Conservation (phyloP, 2,329 filamentous ascomycete species). For the Ceratocystis ficicola region DNA sequence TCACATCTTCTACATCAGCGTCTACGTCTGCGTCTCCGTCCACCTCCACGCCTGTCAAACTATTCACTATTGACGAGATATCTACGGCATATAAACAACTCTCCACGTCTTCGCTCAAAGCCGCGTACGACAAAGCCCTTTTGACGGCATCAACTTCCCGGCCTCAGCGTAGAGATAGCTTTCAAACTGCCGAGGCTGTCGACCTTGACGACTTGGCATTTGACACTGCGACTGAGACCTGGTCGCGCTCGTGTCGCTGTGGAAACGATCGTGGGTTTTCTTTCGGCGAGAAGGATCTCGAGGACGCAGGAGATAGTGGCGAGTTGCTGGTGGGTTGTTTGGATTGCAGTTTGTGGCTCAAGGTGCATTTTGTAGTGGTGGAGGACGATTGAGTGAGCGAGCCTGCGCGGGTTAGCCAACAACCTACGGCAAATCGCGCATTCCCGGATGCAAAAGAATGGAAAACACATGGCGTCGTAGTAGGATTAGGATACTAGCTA, state of each 20-base stretch:
- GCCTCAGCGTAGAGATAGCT: constrained; percentile 31
- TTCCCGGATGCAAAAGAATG: background rate
- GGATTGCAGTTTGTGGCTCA: constrained; percentile 55
- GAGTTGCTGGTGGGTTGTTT: constrained; percentile 53
- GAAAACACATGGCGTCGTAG: background rate
- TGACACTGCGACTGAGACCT: constrained; percentile 38
- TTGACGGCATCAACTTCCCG: constrained; percentile 26
- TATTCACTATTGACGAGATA: constrained; percentile 52
- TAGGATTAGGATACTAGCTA: background rate
- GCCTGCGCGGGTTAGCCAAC: background rate
- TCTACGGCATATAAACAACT: constrained; percentile 46
- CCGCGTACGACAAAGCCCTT: constrained; percentile 43
- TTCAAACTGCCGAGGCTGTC: constrained; percentile 49
- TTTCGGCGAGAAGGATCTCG: constrained; percentile 47
- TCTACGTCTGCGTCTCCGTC: background rate
- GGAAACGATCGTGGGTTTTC: constrained; percentile 50
- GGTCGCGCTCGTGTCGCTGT: constrained; percentile 50
- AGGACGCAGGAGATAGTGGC: constrained; percentile 45
- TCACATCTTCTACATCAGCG: background rate
- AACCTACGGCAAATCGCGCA: too few relatives aligned
- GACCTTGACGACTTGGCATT: constrained; percentile 53
- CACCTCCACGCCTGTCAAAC: constrained; percentile 13
- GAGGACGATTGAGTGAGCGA: constrained; percentile 26
- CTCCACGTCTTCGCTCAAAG: constrained; percentile 38
- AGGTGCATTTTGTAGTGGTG: constrained; percentile 50